Evolutionary conservation across 345 rosid species (phyloP).

Genomic region (Noccaea bulbosa): DNA sequence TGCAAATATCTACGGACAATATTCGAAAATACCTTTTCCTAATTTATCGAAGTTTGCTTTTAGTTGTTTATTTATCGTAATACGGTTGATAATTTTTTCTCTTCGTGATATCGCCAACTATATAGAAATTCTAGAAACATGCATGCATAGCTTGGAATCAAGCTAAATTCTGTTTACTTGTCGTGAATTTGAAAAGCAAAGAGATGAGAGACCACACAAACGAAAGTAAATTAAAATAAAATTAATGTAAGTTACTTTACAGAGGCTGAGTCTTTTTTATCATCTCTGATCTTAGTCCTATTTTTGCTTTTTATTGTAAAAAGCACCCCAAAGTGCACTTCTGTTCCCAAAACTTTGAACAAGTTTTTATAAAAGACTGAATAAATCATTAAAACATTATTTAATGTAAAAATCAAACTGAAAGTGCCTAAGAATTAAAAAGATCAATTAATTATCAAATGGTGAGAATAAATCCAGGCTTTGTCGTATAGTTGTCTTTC

Average conservation of each 20-base stretch:
- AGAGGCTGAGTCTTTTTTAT: slow-evolving; percentile 41
- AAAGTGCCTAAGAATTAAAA: slow-evolving; percentile 3
- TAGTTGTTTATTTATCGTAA: neutral
- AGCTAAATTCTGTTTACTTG: neutral
- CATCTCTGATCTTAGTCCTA: slow-evolving; percentile 43
- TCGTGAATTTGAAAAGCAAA: slow-evolving; percentile 17
- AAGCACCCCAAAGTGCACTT: slow-evolving; percentile 47
- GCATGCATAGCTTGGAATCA: slow-evolving; percentile 29
- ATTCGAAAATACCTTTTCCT: neutral
- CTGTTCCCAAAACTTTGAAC: slow-evolving; percentile 44
- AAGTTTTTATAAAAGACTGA: slow-evolving; percentile 36
- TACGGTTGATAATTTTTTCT: neutral
- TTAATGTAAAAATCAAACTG: neutral
- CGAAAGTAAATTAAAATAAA: slow-evolving; percentile 3
- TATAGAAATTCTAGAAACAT: slow-evolving; percentile 4
- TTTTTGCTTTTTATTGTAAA: slow-evolving; percentile 43
- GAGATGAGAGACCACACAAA: slow-evolving; percentile 8
- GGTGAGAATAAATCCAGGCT: slow-evolving; percentile 32
- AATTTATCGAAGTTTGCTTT: neutral
- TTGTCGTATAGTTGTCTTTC: slow-evolving; percentile 58
- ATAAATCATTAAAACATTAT: slow-evolving; percentile 42
- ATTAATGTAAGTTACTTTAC: slow-evolving; percentile 35
- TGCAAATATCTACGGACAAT: neutral
- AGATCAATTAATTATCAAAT: slow-evolving; percentile 22
- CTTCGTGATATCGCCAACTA: neutral